Conservation (phyloP, 1,139 yeast genomes). For the Hyphopichia buzzinii region DNA sequence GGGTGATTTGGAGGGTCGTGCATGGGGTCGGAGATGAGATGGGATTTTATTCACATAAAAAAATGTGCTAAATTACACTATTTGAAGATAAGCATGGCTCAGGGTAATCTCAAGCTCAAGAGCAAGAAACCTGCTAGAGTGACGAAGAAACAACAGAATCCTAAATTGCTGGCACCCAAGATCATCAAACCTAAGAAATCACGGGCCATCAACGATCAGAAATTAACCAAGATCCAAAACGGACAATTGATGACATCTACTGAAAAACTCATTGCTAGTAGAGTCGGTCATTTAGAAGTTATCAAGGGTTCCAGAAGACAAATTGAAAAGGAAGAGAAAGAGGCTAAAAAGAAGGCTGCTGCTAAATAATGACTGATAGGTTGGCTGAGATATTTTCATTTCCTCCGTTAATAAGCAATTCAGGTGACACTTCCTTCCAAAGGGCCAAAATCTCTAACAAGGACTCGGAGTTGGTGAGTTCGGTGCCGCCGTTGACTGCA, state of each 20-base stretch:
- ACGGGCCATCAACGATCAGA: constrained; percentile 41
- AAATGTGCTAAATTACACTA: no score
- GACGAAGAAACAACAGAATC: constrained; percentile 54
- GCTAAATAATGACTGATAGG: constrained; percentile 5
- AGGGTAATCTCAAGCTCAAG: constrained; percentile 50
- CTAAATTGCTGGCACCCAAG: constrained; percentile 70
- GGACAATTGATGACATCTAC: constrained; percentile 70
- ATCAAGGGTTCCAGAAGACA: constrained; percentile 90
- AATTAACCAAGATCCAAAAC: constrained; percentile 61
- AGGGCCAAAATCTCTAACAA: no score
- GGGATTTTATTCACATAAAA: no score
- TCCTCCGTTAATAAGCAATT: constrained; percentile 4
- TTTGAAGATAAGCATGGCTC: constrained; percentile 59
- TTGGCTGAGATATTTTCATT: not conserved
- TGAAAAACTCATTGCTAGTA: constrained; percentile 79
- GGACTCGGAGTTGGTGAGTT: not conserved
- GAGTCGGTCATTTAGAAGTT: constrained; percentile 94
- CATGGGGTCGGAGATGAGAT: no score
- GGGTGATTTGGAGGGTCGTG: not conserved
- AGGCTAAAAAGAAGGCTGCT: constrained; percentile 15
- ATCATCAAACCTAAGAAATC: constrained; percentile 68
- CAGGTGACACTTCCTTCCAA: no score
- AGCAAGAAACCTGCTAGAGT: constrained; percentile 48
- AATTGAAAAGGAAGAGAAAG: constrained; percentile 56
- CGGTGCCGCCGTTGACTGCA: constrained; percentile 27